Conservation (phyloP, 2,329 filamentous ascomycete genomes). For the Cytospora piceae region DNA sequence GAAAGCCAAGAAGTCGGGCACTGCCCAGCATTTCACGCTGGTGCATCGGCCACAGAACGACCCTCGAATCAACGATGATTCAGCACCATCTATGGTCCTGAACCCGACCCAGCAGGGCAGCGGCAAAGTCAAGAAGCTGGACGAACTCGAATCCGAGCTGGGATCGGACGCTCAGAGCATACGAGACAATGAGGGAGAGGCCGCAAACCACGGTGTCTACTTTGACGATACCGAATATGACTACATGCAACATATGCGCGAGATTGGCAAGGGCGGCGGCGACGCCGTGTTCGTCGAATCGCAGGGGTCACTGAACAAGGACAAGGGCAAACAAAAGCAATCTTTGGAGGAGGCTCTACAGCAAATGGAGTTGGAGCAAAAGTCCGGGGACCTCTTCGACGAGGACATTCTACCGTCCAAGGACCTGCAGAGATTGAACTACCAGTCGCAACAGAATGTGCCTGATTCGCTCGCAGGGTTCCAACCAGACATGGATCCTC, state of each 20-base stretch:
- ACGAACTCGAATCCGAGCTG: constrained; percentile 77
- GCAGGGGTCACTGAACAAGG: constrained; percentile 63
- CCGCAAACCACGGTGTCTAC: constrained; percentile 90
- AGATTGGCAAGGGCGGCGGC: constrained; percentile 74
- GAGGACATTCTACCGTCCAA: constrained; percentile 79
- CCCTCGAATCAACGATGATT: constrained; percentile 90
- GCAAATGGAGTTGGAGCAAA: constrained; percentile 60
- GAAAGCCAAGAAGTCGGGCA: constrained; percentile 66
- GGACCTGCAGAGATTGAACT: constrained; percentile 75
- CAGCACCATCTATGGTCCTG: constrained; percentile 88
- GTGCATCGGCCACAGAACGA: constrained; percentile 97
- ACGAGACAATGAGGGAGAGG: constrained; percentile 91
- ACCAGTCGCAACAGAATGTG: constrained; percentile 90
- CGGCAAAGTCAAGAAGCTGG: constrained; percentile 65
- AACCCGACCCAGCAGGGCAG: constrained; percentile 62
- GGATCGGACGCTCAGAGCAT: constrained; percentile 67
- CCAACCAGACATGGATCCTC: constrained; percentile 96
- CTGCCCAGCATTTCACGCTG: constrained; percentile 88
- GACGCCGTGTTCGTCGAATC: constrained; percentile 84
- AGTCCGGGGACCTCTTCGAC: constrained; percentile 64
- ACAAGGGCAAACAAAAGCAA: constrained; percentile 75
- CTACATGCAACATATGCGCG: constrained; percentile 98
- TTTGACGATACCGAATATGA: constrained; percentile 96
- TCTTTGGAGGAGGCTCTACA: constrained; percentile 82
- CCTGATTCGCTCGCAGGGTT: constrained; percentile 92